phyloP scores from a whole-genome alignment of 352 stramenopile genomes.

The Globisporangium middletonii region DNA sequence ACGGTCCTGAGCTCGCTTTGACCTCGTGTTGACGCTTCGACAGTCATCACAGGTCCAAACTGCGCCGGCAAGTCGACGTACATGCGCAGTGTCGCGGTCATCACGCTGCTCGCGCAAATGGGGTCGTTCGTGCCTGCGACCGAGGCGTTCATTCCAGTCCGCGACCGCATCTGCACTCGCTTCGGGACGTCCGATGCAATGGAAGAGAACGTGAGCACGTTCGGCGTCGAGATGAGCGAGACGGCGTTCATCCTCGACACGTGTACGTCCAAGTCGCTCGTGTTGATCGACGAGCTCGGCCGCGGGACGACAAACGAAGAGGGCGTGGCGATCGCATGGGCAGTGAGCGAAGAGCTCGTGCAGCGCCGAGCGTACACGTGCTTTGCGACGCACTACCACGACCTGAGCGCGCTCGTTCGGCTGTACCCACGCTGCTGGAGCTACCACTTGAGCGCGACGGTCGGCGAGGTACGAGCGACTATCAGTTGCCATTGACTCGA shows the following conservation, averaged over 20 bases:
- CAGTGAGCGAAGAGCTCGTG: slow-evolving; percentile 81
- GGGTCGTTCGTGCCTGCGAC: slow-evolving; percentile 87
- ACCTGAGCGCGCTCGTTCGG: slow-evolving; percentile 53
- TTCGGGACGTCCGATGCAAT: slow-evolving; percentile 92
- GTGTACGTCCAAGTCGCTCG: slow-evolving; percentile 58
- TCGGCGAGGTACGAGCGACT: slow-evolving; percentile 30
- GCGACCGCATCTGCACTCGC: slow-evolving; percentile 87
- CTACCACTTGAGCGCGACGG: slow-evolving; percentile 58
- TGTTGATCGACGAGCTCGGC: slow-evolving; percentile 91
- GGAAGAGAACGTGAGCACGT: slow-evolving; percentile 91
- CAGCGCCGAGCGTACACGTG: slow-evolving; percentile 63
- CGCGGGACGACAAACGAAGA: slow-evolving; percentile 88
- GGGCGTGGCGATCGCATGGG: slow-evolving; percentile 86
- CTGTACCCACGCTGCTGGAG: slow-evolving; percentile 62
- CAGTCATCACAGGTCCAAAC: slow-evolving; percentile 89
- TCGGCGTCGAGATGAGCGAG: slow-evolving; percentile 90
- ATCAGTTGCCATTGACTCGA: neutral
- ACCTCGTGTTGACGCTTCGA: neutral
- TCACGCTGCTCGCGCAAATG: slow-evolving; percentile 90
- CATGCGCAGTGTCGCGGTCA: slow-evolving; percentile 74
- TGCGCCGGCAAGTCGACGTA: slow-evolving; percentile 91
- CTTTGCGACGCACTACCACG: slow-evolving; percentile 90
- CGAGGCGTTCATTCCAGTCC: slow-evolving; percentile 74
- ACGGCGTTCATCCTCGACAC: slow-evolving; percentile 82
- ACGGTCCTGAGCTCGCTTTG: neutral